These are phyloP conservation scores for Carex kokanica DNA, from an alignment of 176 grass and related monocot species.

Conservation along the genomic window DNA sequence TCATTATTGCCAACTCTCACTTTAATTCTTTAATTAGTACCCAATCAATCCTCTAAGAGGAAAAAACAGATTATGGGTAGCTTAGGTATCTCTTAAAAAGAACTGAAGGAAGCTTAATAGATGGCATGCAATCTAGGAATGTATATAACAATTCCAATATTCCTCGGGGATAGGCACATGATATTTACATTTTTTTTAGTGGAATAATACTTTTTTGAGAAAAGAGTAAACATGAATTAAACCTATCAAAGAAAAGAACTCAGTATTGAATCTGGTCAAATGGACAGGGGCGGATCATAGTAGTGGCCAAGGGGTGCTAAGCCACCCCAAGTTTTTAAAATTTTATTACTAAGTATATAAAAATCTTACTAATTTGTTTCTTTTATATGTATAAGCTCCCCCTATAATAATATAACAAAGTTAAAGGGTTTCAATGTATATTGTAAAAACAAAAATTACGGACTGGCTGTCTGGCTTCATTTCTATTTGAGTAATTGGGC, in stretches of 20 bases:
- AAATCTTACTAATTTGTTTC: too few relatives aligned
- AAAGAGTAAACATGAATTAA: neutral
- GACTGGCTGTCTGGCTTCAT: too few relatives aligned
- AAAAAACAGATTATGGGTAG: neutral
- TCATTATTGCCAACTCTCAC: neutral
- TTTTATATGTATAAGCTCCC: too few relatives aligned
- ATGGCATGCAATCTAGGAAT: neutral
- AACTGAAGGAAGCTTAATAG: neutral
- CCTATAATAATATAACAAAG: too few relatives aligned
- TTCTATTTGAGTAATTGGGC: too few relatives aligned
- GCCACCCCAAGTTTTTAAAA: too few relatives aligned
- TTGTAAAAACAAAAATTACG: too few relatives aligned
- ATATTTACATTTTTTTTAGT: neutral
- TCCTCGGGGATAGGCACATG: neutral
- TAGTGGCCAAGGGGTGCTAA: too few relatives aligned
- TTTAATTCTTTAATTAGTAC: neutral
- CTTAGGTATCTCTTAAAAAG: neutral
- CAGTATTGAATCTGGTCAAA: neutral
- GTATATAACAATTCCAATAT: neutral
- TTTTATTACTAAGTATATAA: too few relatives aligned
- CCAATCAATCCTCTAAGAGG: neutral
- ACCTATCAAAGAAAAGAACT: neutral
- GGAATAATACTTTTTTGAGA: neutral
- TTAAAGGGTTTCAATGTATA: too few relatives aligned
- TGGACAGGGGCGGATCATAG: too few relatives aligned